A percentile compares a stretch with the other conserved stretches of the same genome.
These are phyloP conservation scores for Angophora floribunda DNA, from an alignment of 345 rosid genomes.

Conservation along the genomic window DNA sequence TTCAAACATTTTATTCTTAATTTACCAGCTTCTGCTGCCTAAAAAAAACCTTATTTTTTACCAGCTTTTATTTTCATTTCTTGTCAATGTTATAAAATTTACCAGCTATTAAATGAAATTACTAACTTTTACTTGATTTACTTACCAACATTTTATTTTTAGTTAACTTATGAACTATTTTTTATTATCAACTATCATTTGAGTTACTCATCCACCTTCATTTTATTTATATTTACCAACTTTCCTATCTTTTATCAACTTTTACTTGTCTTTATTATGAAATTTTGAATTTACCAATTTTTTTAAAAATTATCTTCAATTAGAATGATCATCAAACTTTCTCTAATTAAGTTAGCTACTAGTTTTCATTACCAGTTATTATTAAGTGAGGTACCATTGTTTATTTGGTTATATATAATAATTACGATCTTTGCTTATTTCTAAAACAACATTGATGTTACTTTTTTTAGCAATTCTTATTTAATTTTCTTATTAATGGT, in stretches of 20 bases:
- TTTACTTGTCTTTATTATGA: background rate
- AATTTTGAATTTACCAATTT: too few species aligned
- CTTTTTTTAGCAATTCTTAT: background rate
- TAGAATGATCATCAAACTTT: background rate
- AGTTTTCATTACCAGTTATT: background rate
- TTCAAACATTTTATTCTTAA: background rate
- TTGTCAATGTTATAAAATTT: background rate
- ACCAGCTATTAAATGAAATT: background rate
- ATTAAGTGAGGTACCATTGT: background rate
- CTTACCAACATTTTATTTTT: background rate
- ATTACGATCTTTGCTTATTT: background rate
- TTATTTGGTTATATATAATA: background rate
- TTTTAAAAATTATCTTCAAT: background rate
- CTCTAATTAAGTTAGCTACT: background rate
- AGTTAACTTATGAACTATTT: too few species aligned
- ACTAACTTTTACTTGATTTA: background rate
- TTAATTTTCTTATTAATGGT: background rate
- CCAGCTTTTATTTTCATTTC: background rate
- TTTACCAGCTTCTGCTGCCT: background rate
- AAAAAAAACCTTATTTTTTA: background rate
- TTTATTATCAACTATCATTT: too few species aligned
- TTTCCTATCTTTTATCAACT: background rate
- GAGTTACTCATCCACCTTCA: background rate
- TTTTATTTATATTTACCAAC: background rate
- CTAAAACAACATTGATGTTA: background rate